Evolutionary conservation across 1,284 basidiomycete genomes (phyloP).

Genomic region (Leccinum subfulvum): DNA sequence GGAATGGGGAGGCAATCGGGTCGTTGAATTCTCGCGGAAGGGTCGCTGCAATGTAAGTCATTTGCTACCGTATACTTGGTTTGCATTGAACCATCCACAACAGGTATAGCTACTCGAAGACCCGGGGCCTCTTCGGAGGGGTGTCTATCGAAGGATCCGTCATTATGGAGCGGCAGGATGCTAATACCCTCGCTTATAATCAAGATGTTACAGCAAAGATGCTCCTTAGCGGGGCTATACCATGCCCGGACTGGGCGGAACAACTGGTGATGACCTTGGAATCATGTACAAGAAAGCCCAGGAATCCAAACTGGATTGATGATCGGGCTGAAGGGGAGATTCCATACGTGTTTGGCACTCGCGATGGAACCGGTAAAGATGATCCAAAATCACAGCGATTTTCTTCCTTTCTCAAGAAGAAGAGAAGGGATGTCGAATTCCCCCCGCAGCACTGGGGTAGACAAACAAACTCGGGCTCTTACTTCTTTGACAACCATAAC

Average conservation of each 20-base stretch:
- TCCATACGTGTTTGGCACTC: conserved; percentile 59
- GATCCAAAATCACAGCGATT: conserved; percentile 41
- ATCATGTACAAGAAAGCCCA: conserved; percentile 68
- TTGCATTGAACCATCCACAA: conserved; percentile 5
- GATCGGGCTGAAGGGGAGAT: conserved; percentile 42
- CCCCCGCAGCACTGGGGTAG: conserved; percentile 67
- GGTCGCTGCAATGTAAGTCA: conserved; percentile 82
- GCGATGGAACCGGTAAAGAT: conserved; percentile 25
- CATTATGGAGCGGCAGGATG: conserved; percentile 92
- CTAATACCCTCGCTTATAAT: conserved; percentile 79
- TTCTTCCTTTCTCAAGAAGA: conserved; percentile 46
- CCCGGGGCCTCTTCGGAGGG: conserved; percentile 87
- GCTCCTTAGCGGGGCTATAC: conserved; percentile 75
- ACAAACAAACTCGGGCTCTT: conserved; percentile 49
- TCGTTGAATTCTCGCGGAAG: conserved; percentile 85
- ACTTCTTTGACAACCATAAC: conserved; percentile 44
- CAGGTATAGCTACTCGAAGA: conserved; percentile 93
- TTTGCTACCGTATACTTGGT: conserved; percentile 5
- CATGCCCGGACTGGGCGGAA: conserved; percentile 76
- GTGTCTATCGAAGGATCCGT: conserved; percentile 90
- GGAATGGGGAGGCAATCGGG: conserved; percentile 92
- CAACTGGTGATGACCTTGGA: conserved; percentile 74
- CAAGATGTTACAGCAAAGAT: conserved; percentile 73
- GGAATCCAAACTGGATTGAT: conserved; percentile 65
- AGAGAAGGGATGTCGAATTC: conserved; percentile 50